phyloP scores from a whole-genome alignment of 345 rosid genomes.

The Conringia planisiliqua region DNA sequence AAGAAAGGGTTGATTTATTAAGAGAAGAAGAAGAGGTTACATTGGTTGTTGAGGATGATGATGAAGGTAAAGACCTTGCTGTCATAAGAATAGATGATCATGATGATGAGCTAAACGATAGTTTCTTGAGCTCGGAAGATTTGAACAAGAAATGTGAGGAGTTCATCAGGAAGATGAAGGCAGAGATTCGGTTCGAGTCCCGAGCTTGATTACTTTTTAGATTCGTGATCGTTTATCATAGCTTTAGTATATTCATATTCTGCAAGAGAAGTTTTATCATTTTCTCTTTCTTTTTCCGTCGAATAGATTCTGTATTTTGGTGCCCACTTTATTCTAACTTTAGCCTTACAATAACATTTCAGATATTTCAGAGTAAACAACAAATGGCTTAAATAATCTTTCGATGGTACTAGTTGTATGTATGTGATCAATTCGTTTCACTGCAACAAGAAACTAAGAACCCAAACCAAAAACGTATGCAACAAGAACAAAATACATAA shows the following conservation, averaged over 20 bases:
- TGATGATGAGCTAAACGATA: slow-evolving; percentile 14
- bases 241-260: background rate
- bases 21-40: slow-evolving; percentile 2
- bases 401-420: background rate
- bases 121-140: slow-evolving; percentile 49
- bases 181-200: slow-evolving; percentile 37
- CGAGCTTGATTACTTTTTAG: slow-evolving; percentile 5
- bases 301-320: background rate
- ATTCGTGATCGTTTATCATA: background rate
- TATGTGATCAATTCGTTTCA: background rate
- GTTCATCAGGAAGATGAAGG: slow-evolving; percentile 60
- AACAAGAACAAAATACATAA: slow-evolving; percentile 8
- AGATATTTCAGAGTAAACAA: background rate
- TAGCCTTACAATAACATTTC: too few relatives aligned
- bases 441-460: background rate
- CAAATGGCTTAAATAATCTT: too few relatives aligned
- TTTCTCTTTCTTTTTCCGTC: background rate
- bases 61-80: slow-evolving; percentile 19
- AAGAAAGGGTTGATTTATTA: background rate
- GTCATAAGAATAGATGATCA: background rate
- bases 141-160: slow-evolving; percentile 67
- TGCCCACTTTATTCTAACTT: background rate
- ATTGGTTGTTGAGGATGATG: slow-evolving; percentile 24
- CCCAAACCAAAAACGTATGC: background rate
- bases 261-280: background rate